Percentiles rank a stretch among this genome's conserved stretches.
phyloP scores from a whole-genome alignment of 106 monocot species.

The Phalaenopsis aphrodite region DNA sequence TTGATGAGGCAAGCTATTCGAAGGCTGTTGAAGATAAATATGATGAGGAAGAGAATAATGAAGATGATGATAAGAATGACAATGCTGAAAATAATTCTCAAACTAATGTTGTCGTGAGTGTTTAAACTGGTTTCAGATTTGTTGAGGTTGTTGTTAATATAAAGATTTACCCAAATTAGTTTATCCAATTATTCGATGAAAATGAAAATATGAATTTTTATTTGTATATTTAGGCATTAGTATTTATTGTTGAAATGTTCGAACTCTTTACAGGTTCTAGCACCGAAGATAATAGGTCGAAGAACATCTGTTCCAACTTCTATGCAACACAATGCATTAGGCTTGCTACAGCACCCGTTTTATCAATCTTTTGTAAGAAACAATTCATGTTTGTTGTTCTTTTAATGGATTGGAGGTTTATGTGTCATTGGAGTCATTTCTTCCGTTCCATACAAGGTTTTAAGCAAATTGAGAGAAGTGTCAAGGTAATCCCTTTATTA shows the following conservation, averaged over 20 bases:
- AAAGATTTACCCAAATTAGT: not conserved
- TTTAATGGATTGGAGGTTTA: not conserved
- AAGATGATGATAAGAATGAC: too few relatives aligned
- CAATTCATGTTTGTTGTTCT: not conserved
- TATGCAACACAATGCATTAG: not conserved
- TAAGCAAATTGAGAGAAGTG: too few relatives aligned
- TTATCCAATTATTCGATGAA: not conserved
- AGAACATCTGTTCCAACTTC: not conserved
- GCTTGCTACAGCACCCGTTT: not conserved
- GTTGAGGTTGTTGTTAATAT: conserved; percentile 4
- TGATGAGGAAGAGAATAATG: not conserved
- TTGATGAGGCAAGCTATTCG: not conserved
- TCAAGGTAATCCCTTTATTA: too few relatives aligned
- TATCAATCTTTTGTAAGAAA: not conserved
- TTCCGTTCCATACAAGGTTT: not conserved
- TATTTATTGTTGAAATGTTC: not conserved
- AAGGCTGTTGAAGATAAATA: not conserved
- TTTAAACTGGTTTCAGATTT: conserved; percentile 11
- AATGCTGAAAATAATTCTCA: too few relatives aligned
- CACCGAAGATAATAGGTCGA: not conserved
- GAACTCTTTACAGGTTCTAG: not conserved
- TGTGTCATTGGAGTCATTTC: not conserved
- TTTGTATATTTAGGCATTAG: not conserved
- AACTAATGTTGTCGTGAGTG: not conserved
- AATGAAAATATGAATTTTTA: not conserved